A percentile compares a stretch with the other conserved stretches of the same genome.
These are phyloP conservation scores for Dichomitus squalens DNA, from an alignment of 1,284 basidiomycete species.

Conservation along the genomic window DNA sequence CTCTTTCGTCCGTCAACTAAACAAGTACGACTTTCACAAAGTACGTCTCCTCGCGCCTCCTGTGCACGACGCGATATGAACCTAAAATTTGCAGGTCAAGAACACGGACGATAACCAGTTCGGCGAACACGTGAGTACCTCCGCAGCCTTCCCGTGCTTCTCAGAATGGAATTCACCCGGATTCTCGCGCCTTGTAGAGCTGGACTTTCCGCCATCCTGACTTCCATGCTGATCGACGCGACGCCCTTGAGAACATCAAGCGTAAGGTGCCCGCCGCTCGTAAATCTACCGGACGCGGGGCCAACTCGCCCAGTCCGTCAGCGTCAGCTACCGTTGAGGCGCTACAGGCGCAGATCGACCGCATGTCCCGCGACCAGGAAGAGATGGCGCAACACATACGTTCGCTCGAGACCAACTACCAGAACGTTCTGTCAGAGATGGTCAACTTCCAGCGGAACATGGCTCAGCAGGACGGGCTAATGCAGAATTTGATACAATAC, in stretches of 20 bases:
- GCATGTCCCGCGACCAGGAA: constrained; percentile 53
- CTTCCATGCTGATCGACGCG: constrained; percentile 85
- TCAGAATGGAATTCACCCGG: neutral
- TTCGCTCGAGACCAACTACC: constrained; percentile 74
- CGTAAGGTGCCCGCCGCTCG: constrained; percentile 84
- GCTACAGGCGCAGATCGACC: constrained; percentile 55
- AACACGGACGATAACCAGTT: constrained; percentile 79
- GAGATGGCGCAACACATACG: constrained; percentile 63
- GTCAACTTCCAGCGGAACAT: constrained; percentile 83
- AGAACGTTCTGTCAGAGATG: constrained; percentile 80
- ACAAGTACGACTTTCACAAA: constrained; percentile 99
- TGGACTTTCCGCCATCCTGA: constrained; percentile 98
- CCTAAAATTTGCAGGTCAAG: constrained; percentile 51
- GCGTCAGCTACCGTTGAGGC: constrained; percentile 35
- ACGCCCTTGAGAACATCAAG: constrained; percentile 92
- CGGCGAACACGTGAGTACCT: constrained; percentile 70
- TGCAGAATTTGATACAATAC: constrained; percentile 83
- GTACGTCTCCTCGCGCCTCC: constrained; percentile 39
- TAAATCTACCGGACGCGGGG: constrained; percentile 43
- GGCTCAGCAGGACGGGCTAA: constrained; percentile 83
- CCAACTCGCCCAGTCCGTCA: constrained; percentile 33
- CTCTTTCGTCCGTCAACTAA: constrained; percentile 90
- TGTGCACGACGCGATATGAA: constrained; percentile 1
- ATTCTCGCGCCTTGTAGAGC: constrained; percentile 47
- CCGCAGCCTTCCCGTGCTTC: neutral